These are phyloP conservation scores for Medicago ruthenica DNA, from an alignment of 306 rosid species.

Conservation along the genomic window DNA sequence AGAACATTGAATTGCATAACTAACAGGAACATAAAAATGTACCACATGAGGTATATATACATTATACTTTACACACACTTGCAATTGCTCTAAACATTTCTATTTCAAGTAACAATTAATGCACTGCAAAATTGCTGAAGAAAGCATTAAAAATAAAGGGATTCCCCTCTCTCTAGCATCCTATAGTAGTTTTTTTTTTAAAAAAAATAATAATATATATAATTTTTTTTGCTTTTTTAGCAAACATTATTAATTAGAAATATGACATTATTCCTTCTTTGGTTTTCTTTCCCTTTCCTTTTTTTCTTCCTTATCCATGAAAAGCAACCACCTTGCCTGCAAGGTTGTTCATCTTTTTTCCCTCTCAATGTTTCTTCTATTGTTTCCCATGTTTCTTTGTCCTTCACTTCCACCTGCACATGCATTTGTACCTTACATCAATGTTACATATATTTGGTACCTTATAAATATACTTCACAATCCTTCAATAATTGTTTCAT, in stretches of 20 bases:
- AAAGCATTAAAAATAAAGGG: not conserved
- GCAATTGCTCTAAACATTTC: not conserved
- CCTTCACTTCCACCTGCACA: conserved; percentile 72
- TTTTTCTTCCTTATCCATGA: conserved; percentile 80
- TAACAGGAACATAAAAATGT: not conserved
- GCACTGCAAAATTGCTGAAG: not conserved
- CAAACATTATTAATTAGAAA: conserved; percentile 58
- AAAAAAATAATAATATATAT: no score
- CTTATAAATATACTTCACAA: not conserved
- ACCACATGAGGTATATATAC: not conserved
- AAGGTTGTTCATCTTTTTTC: conserved; percentile 41
- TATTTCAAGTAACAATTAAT: conserved; percentile 5
- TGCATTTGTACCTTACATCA: conserved; percentile 45
- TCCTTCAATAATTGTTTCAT: not conserved
- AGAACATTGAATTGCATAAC: not conserved
- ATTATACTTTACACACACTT: not conserved
- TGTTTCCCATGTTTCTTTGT: conserved; percentile 55
- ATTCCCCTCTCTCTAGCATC: not conserved
- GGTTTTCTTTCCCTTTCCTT: conserved; percentile 60
- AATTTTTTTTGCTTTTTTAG: conserved; percentile 15
- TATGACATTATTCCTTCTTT: conserved; percentile 50
- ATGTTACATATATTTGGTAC: conserved; percentile 21
- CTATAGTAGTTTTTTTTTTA: not conserved
- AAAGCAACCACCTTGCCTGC: conserved; percentile 67
- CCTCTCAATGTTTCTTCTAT: conserved; percentile 44